Evolutionary conservation across 495 filamentous ascomycete species (phyloP).

Genomic region (Rusavskia elegans): DNA sequence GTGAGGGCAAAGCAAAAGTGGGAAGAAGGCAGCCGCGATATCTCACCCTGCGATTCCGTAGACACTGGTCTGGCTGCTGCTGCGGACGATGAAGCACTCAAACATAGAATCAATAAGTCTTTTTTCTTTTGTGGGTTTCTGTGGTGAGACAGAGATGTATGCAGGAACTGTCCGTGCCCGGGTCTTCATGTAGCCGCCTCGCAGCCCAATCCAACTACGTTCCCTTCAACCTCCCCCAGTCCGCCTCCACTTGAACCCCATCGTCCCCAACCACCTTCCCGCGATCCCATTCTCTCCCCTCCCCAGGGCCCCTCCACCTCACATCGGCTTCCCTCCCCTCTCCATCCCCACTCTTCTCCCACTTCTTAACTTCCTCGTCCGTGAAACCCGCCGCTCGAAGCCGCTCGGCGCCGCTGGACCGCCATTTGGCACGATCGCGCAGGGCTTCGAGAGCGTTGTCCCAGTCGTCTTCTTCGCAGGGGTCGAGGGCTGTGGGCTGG

Average conservation of each 20-base stretch:
- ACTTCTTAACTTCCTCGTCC: constrained; percentile 58
- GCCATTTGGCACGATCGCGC: constrained; percentile 72
- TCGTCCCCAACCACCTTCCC: constrained; percentile 62
- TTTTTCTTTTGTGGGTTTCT: too few species aligned
- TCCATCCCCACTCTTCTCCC: constrained; percentile 61
- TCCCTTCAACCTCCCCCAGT: constrained; percentile 1
- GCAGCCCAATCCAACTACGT: neutral
- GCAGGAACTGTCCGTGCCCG: too few species aligned
- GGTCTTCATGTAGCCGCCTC: too few species aligned
- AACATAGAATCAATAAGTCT: too few species aligned
- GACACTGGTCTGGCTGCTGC: too few species aligned
- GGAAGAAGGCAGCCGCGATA: too few species aligned
- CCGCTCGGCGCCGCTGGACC: constrained; percentile 58
- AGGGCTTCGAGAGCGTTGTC: constrained; percentile 66
- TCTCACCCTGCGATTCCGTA: too few species aligned
- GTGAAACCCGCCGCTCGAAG: constrained; percentile 65
- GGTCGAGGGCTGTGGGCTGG: constrained; percentile 31
- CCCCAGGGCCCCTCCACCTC: constrained; percentile 47
- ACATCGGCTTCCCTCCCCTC: constrained; percentile 75
- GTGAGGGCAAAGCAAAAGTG: too few species aligned
- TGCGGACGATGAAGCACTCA: too few species aligned
- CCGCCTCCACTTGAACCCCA: constrained; percentile 18
- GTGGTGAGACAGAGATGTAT: too few species aligned
- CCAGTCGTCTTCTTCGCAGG: constrained; percentile 50
- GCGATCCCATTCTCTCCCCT: constrained; percentile 81